Evolutionary conservation across 2,329 filamentous ascomycete genomes (phyloP).

Genomic region (Colletotrichum tropicale): DNA sequence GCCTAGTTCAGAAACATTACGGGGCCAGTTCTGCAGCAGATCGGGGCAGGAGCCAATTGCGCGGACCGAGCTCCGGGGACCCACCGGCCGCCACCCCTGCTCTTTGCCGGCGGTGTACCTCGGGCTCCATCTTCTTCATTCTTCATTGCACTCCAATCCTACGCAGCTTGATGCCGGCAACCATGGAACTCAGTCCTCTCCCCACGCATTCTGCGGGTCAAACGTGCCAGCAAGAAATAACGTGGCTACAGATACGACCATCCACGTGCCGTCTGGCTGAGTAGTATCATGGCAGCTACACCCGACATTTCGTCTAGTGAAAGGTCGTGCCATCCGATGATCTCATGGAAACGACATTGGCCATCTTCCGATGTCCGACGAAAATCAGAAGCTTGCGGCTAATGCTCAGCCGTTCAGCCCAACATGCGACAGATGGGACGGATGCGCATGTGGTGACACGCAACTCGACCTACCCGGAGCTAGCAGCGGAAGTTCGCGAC

Average conservation of each 20-base stretch:
- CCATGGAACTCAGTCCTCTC: neutral
- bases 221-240: neutral
- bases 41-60: constrained; percentile 2
- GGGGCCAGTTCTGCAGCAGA: neutral
- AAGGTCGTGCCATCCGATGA: neutral
- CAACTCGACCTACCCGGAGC: neutral
- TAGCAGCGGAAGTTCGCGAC: neutral
- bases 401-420: neutral
- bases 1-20: neutral
- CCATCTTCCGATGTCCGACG: neutral
- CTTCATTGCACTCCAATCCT: neutral
- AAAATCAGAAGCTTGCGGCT: neutral
- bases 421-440: neutral
- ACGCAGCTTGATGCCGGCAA: neutral
- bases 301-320: neutral
- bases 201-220: neutral
- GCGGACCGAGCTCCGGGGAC: neutral
- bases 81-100: constrained; percentile 7
- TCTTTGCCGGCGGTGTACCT: constrained; percentile 13
- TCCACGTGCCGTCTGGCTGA: neutral
- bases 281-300: neutral
- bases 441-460: neutral
- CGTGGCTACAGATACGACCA: neutral
- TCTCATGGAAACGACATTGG: neutral
- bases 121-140: neutral